Percentiles rank a stretch among this genome's conserved stretches.
Evolutionary conservation across 2,329 filamentous ascomycete genomes (phyloP).

Genomic region (Trichoderma koningii): DNA sequence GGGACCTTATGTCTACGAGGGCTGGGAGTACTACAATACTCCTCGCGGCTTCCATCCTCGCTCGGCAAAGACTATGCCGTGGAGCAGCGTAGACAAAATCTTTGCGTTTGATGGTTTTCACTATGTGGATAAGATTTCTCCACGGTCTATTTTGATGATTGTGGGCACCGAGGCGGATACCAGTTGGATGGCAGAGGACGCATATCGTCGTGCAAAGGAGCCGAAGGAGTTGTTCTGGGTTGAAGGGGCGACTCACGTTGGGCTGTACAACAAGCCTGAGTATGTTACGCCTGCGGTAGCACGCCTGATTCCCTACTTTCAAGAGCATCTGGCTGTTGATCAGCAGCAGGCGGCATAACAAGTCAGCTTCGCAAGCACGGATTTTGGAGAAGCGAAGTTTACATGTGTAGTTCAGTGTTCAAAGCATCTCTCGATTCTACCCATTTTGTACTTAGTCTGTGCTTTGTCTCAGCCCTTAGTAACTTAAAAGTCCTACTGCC

Average conservation of each 20-base stretch:
- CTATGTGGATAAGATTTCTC: conserved; percentile 26
- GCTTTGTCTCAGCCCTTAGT: too few species aligned
- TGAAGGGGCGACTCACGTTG: conserved; percentile 28
- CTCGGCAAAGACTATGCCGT: conserved; percentile 15
- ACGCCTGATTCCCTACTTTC: too few species aligned
- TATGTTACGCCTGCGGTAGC: too few species aligned
- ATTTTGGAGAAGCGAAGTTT: too few species aligned
- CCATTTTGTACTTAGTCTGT: too few species aligned
- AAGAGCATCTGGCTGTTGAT: too few species aligned
- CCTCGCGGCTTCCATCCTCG: conserved; percentile 27
- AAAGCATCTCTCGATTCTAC: too few species aligned
- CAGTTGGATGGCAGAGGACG: conserved; percentile 17
- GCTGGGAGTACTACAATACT: conserved; percentile 28
- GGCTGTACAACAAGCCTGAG: conserved; percentile 27
- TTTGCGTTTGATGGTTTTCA: conserved; percentile 26
- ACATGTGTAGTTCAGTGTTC: too few species aligned
- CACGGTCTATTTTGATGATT: conserved; percentile 29
- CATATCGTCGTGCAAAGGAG: conserved; percentile 19
- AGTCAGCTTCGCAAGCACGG: too few species aligned
- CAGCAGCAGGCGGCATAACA: too few species aligned
- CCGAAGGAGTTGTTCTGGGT: conserved; percentile 29
- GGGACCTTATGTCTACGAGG: conserved; percentile 7
- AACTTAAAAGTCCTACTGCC: too few species aligned
- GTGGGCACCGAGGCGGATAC: conserved; percentile 27
- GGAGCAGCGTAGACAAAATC: conserved; percentile 24